Percentiles rank a stretch among this genome's conserved stretches.
Evolutionary conservation across 1,284 basidiomycete genomes (phyloP).

Genomic region (Cryptococcus sp.): DNA sequence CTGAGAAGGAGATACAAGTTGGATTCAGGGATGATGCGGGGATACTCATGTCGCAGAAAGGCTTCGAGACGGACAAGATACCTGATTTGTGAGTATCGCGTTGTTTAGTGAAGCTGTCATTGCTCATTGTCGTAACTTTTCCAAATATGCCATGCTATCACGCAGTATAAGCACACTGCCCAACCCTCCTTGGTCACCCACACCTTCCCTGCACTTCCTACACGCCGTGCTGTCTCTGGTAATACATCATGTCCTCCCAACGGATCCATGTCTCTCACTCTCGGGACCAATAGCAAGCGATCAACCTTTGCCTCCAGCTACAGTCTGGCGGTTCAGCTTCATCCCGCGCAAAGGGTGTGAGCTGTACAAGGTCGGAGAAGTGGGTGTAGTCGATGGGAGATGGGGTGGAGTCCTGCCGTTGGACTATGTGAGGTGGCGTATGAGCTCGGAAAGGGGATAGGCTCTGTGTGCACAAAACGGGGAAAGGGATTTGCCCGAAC

Average conservation of each 20-base stretch:
- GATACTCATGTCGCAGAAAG: slow-evolving; percentile 62
- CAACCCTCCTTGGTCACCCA: slow-evolving; percentile 31
- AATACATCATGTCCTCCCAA: slow-evolving; percentile 34
- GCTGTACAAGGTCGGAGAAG: slow-evolving; percentile 31
- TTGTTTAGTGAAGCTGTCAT: neutral
- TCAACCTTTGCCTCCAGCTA: slow-evolving; percentile 33
- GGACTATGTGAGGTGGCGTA: slow-evolving; percentile 45
- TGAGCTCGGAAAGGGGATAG: slow-evolving; percentile 6
- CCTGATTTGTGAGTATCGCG: slow-evolving; percentile 59
- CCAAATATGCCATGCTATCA: slow-evolving; percentile 1
- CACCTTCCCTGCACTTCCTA: slow-evolving; percentile 40
- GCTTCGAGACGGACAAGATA: slow-evolving; percentile 70
- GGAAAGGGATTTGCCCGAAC: too few species aligned
- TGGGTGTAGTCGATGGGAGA: slow-evolving; percentile 24
- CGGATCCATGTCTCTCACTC: slow-evolving; percentile 31
- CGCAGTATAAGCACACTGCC: slow-evolving; percentile 18
- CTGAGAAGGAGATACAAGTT: slow-evolving; percentile 74
- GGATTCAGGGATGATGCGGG: slow-evolving; percentile 86
- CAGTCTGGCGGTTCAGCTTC: slow-evolving; percentile 45
- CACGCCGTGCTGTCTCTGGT: slow-evolving; percentile 39
- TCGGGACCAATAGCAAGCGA: slow-evolving; percentile 7
- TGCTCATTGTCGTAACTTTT: neutral
- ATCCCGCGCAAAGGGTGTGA: slow-evolving; percentile 43
- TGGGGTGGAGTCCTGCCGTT: slow-evolving; percentile 47
- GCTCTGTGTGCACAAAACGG: too few species aligned